Evolutionary conservation across 805 yeast species (phyloP), one percentile per base, ranked within the genome.

Genomic region (Suhomyces pyralidae): DNA sequence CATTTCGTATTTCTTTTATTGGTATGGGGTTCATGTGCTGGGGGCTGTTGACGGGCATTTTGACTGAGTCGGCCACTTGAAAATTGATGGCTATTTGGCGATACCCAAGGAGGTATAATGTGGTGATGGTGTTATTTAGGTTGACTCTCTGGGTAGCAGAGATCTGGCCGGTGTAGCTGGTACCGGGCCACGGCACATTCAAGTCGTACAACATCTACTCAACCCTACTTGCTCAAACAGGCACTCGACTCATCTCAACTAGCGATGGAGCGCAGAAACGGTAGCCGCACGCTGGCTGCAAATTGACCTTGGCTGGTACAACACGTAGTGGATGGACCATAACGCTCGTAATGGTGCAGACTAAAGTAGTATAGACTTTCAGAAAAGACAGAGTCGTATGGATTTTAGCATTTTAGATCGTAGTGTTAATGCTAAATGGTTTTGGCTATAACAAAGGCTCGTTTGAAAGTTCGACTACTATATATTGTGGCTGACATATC

Each of bases 81-180:
- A 84, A 84, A 66, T 90, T 91, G 48, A 92, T 69, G 2, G 93
- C 97, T 3, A 89, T 76, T 58, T 85, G 87, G 0, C 88, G 81
- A 63, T 90, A 90, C 9, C 93, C 94, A 6, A 87, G 64, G 24
- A 78, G 69, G 56, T 82, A 80, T 19, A 83, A 68, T 17, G 85
- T 82, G 6, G 77, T 64, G 7, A 88, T 65, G 3, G 81, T 77
- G 43, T 77, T 73, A 56, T 79, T 79, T 44, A 87, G 62, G 20
- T 68, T 70, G 0, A 59, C 61, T 2, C 85, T 60, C 51, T 84
- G 81, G 10, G 62, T 58, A 3, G 64, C 57, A 0, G 79, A 64
- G 3, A 83, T 80, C 28, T 69, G 68, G 6, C 70, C 59, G 2
- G 61, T 55, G 62, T 80, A 87, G 49, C 75, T 73, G 14, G 65